Evolutionary conservation across 768 basidiomycete species (phyloP), one percentile per base, ranked within the genome.

Genomic region (Jaapia argillacea): DNA sequence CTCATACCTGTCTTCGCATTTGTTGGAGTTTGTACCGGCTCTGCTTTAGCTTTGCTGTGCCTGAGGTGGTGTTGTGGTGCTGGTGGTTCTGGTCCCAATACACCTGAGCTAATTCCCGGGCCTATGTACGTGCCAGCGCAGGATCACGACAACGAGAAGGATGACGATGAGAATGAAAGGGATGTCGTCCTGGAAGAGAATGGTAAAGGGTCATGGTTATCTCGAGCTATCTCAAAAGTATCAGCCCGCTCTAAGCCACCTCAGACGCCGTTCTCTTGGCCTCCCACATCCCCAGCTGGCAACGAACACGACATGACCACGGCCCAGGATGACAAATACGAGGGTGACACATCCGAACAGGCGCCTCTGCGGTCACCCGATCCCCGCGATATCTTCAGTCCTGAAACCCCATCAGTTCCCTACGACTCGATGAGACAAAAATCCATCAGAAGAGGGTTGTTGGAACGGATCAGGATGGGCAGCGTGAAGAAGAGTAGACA

Each of bases 401-500:
- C n/a, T 52, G 58, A 35, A 46, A 51, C 13, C 38, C 47, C 5
- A 47, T 43, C n/a, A n/a, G 41, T 46, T 23, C 70, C 70, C 0
- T 72, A 69, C 60, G 73, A 71, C 44, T 60, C 64, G 24, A 56
- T 72, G 16, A 63, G 70, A 5, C 70, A 72, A 49, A 71, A 67
- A 52, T 72, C 70, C 49, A 74, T 76, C 52, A 68, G 72, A 40
- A 69, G 73, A 6, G 69, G 64, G 6, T 70, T 77, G 25, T 53
- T 76, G 37, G 70, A 69, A 50, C 62, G 58, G 49, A 58, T 64
- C 14, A 54, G 52, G 24, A 41, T n/a, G n/a, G n/a, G n/a, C n/a
- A n/a, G n/a, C n/a, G n/a, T n/a, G n/a, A n/a, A n/a, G n/a, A n/a
- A n/a, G n/a, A n/a, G n/a, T n/a, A n/a, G n/a, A n/a, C n/a, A n/a